Conservation (phyloP, 768 basidiomycete genomes). For the Phaeotremella skinneri region DNA sequence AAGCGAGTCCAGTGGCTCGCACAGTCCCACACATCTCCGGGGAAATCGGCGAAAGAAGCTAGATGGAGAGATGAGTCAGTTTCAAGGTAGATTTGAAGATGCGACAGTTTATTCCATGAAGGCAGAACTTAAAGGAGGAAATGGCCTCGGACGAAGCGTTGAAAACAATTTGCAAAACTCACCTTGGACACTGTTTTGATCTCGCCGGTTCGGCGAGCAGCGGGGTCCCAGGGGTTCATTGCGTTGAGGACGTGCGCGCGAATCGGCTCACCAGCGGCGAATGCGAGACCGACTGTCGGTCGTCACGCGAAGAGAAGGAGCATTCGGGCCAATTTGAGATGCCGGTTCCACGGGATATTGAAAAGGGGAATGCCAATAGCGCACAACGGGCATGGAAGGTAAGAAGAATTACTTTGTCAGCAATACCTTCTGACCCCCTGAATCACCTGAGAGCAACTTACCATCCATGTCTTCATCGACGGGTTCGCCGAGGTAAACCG, state of each 20-base stretch:
- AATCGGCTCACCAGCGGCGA: background rate
- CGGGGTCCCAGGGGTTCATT: constrained; percentile 8
- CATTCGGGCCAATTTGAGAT: background rate
- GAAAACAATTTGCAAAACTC: constrained; percentile 4
- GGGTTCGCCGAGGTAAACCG: constrained; percentile 29
- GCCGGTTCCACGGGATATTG: background rate
- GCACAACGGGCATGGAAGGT: background rate
- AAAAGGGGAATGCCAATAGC: background rate
- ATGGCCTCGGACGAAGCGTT: too few species aligned
- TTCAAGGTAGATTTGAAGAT: too few species aligned
- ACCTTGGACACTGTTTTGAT: constrained; percentile 7
- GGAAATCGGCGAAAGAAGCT: constrained; percentile 34
- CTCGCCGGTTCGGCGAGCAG: constrained; percentile 3
- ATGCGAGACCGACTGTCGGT: constrained; percentile 12
- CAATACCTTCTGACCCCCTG: background rate
- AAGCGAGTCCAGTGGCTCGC: constrained; percentile 35
- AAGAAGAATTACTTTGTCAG: background rate
- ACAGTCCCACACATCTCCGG: constrained; percentile 26
- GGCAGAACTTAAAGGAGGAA: too few species aligned
- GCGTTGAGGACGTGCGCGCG: constrained; percentile 8
- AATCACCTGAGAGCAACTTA: constrained; percentile 3
- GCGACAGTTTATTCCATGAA: too few species aligned
- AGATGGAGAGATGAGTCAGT: too few species aligned
- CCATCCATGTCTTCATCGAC: constrained; percentile 27
- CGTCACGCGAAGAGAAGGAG: background rate